Evolutionary conservation across 2,329 filamentous ascomycete genomes (phyloP), one percentile per base, ranked within the genome.

Genomic region (Aureobasidium lini): DNA sequence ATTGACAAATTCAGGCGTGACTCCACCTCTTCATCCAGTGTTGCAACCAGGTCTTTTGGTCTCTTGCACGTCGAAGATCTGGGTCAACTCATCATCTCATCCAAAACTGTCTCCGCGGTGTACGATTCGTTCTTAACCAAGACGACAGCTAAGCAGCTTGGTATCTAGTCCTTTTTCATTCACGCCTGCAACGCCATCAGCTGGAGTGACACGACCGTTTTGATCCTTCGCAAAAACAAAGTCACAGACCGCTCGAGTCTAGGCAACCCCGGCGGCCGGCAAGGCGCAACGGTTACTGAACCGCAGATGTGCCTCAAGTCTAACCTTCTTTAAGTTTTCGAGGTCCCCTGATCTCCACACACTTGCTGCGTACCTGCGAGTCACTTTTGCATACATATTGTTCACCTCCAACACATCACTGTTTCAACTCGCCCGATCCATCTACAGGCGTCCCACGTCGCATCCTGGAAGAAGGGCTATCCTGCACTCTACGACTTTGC

Each of bases 351-450:
- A 37, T 46, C 52, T 56, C 52, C 40, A 44, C 40, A 37, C 18
- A n/a, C 42, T 46, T 46, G 16, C 50, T 54, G 28, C 16, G 34
- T 28, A 23, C 11, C 36, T 54, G 29, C 36, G 29, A 54, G 34
- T 42, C 36, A 54, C 48, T 13, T 40, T 52, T 52, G 32, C 50
- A 54, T 54, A 54, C 50, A 18, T 54, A 42, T 29, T 40, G 36
- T 42, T 54, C 36, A 10, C 34, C 23, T 36, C 34, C 36, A 34
- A 37, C 47, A 11, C 39, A 34, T 16, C 37, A 7, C 40, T 56
- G 52, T 56, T 46, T 46, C 52, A 56, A 46, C 52, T 54, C n/a
- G 28, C 28, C 28, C n/a, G 8, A 23, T 32, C 28, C 23, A 32
- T 47, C 16, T 7, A 15, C 44, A 46, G 37, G 31, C 40, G 16